Base-by-base conservation (phyloP, 2,329 filamentous ascomycete species). In the Paradendryphiella salina region DNA sequence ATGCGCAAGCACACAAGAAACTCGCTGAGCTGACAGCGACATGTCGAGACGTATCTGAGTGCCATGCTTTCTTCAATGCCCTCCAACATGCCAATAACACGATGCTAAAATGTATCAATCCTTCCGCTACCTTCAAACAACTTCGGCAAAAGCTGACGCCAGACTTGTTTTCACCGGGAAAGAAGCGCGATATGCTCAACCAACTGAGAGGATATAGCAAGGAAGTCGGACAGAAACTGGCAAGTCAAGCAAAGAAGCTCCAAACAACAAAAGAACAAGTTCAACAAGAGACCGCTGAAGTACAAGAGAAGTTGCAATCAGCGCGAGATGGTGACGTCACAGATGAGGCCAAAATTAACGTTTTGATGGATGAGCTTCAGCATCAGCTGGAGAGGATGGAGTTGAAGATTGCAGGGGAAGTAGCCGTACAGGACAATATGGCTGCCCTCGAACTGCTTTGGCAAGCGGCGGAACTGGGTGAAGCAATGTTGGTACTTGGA, bases 51-150 rank as follows among this genome's bases (percentile, higher is more conserved):
- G n/a, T 15, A 6, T 31, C 26, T 4, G 17, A 10, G 39, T 34
- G 26, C 6, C 21, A 28, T 3, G 10, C 17, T 10, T 13, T 14
- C 20, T 11, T 29, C 21, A 17, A 43, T 9, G 46, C 39, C 20
- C 38, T 44, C 3, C 7, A 50, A 5, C 39, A 44, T 11, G 23
- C 39, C n/a, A 33, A n/a, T 2, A 38, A 28, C 11, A 50, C 46
- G 9, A 32, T 50, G 2, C 26, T 15, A 13, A 37, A 37, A 20
- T 36, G 18, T 18, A 28, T 50, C 40, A 50, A 39, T 29, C 46
- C 40, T 5, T 17, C 31, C 26, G 33, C 34, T 9, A 44, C 7
- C 3, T 50, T 50, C 33, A 35, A 50, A 15, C 46, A 50, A 18
- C 32, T 33, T 13, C 38, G 34, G 3, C 23, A 28, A n/a, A 8